Evolutionary conservation across 108 stramenopile genomes (phyloP).

Genomic region (Licmophora abbreviata): DNA sequence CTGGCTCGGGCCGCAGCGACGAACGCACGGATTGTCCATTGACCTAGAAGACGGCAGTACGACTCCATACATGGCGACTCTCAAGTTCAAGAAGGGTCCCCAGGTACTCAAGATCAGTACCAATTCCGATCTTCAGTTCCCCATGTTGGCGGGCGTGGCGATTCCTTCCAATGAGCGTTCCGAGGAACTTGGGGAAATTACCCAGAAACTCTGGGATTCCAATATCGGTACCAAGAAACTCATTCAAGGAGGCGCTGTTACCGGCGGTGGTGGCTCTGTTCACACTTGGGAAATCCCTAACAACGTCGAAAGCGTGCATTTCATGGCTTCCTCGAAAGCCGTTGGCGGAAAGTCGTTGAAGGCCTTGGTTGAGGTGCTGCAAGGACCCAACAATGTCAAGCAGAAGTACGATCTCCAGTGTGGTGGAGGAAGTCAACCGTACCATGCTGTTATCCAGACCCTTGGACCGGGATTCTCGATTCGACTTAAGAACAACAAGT

Average conservation of each 20-base stretch:
- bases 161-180: conserved; percentile 48
- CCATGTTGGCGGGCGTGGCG: conserved; percentile 43
- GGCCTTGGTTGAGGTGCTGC: conserved; percentile 43
- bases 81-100: conserved; percentile 65
- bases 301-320: conserved; percentile 49
- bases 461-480: conserved; percentile 48
- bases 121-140: conserved; percentile 42
- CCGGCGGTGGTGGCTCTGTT: conserved; percentile 35
- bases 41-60: conserved; percentile 48
- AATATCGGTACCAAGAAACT: conserved; percentile 29
- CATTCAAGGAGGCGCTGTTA: conserved; percentile 35
- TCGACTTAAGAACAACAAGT: conserved; percentile 45
- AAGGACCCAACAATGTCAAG: conserved; percentile 44
- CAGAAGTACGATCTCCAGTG: conserved; percentile 48
- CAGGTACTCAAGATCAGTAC: conserved; percentile 47
- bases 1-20: conserved; percentile 65
- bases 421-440: conserved; percentile 55
- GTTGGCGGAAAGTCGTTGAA: conserved; percentile 65
- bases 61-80: conserved; percentile 44
- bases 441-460: conserved; percentile 47
- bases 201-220: conserved; percentile 41
- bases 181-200: conserved; percentile 38
- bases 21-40: conserved; percentile 47
- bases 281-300: conserved; percentile 55
- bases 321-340: conserved; percentile 47